Evolutionary conservation across 1,284 basidiomycete species (phyloP), one percentile per base, ranked within the genome.

Genomic region (Trichosporon sp.): DNA sequence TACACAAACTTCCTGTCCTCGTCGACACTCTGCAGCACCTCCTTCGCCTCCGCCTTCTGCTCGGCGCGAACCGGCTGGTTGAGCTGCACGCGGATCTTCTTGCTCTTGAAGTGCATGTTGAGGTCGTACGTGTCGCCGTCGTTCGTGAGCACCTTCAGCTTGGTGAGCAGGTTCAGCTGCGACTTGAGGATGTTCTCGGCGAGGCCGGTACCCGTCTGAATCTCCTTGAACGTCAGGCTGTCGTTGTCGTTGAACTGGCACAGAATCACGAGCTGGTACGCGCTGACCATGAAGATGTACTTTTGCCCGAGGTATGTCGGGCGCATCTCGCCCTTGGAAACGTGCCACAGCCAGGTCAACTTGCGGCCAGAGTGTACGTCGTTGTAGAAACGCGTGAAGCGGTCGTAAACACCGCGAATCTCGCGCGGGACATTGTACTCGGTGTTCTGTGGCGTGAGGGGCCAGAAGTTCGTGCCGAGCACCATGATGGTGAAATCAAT

Each of bases 1-100:
- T 98, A 94, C 64, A 96, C 88, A 76, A 96, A 91, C 83, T 96
- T 95, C 67, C 95, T 87, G 78, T 99, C 95, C 81, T 99, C 95
- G 71, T 99, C 95, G 9, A 99, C 95, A 27, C 90, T 90, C 84
- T 95, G 95, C 73, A 95, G 83, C 1, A 98, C 92, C 68, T 98
- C 94, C 7, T 85, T 86, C 8, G 89, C 87, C 80, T 99, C 96
- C 3, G 89, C 88, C 84, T 95, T 96, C 65, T 91, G 89, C 80
- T 98, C 95, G 1, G 92, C 87, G 83, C 94, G 95, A 81, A 99
- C 91, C 0, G 94, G 92, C 76, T 89, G 86, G 80, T 99, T 98
- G 63, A 99, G 84, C 73, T 93, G 92, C 62, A 99, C 91, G 56
- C 66, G 61, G 32, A 79, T 70, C 79, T 97, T 98, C 86, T 98